Base-by-base conservation (phyloP, 129 eudicot species). In the Pseudognaphalium luteoalbum region DNA sequence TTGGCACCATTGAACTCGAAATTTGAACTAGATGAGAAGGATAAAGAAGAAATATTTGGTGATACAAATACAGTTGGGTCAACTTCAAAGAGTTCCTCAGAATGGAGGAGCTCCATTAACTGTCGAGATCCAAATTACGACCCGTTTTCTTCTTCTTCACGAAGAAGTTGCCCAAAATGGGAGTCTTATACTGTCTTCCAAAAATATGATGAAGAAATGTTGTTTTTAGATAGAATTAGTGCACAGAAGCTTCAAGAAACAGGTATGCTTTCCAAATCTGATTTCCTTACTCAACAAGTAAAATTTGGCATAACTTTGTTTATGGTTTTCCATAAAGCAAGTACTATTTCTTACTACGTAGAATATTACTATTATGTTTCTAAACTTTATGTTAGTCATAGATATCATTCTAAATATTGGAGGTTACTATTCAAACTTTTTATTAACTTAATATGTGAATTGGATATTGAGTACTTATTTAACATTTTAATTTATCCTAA, bases 81-180 rank as follows among this genome's bases (percentile, higher is more conserved):
- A 20, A 95, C 97, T 41, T 95, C 99, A 0, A 95, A 89, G 81
- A 90, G 92, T 75, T 95, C 99, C 6, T 91, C 99, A 0, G 99
- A 95, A 51, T 95, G 99, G 97, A 85, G 96, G 73, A 91, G 99
- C 82, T 95, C 99, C 16, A 89, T 95, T 28, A 86, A 87, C 29
- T 86, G 84, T 32, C 75, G 90, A 47, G 97, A 89, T 28, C 89
- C 88, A 42, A 86, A 91, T 35, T 96, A 95, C 4, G 99, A 95
- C 74, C 99, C 97, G 11, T 95, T 95, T 71, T 95, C 99, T 3
- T 86, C 97, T 11, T 95, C 99, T 0, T 95, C 99, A 2, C 63
- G 99, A 76, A 83, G 99, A 77, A 95, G 97, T 70, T 95, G 99
- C 71, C 97, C 97, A 7, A 95, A 91, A 68, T 95, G 99, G 99